phyloP scores from a whole-genome alignment of 345 rosid species.

The Ceriops zippeliana region DNA sequence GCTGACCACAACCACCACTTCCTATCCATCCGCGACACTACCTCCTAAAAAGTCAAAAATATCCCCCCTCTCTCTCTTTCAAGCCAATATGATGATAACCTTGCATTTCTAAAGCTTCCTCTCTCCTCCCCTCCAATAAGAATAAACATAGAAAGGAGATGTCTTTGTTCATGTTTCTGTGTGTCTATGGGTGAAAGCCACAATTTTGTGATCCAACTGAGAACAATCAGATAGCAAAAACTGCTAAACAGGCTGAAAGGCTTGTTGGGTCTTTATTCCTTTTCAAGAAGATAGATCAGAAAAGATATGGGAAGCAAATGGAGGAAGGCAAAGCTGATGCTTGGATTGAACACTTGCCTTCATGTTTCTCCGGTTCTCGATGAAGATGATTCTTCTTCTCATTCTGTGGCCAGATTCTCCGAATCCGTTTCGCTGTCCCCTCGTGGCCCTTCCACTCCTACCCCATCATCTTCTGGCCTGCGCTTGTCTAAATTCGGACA shows the following conservation, averaged over 20 bases:
- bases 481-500: slow-evolving; percentile 48
- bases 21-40: no score
- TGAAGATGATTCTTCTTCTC: slow-evolving; percentile 16
- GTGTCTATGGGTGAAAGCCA: background rate
- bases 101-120: no score
- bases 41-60: no score
- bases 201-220: background rate
- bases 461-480: slow-evolving; percentile 67
- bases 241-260: background rate
- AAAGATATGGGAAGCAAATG: slow-evolving; percentile 74
- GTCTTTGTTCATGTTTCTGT: background rate
- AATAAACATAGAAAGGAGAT: no score
- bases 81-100: no score
- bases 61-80: no score
- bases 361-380: slow-evolving; percentile 46
- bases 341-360: slow-evolving; percentile 68
- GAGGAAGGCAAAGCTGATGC: slow-evolving; percentile 72
- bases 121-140: no score
- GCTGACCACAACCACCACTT: no score
- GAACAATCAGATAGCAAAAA: background rate
- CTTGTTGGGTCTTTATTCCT: no score
- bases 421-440: slow-evolving; percentile 40
- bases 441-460: slow-evolving; percentile 42
- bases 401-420: slow-evolving; percentile 33
- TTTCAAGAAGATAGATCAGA: slow-evolving; percentile 10